Base-by-base conservation (phyloP, 371 early-diverging fungal genomes). In the Circinella minor region DNA sequence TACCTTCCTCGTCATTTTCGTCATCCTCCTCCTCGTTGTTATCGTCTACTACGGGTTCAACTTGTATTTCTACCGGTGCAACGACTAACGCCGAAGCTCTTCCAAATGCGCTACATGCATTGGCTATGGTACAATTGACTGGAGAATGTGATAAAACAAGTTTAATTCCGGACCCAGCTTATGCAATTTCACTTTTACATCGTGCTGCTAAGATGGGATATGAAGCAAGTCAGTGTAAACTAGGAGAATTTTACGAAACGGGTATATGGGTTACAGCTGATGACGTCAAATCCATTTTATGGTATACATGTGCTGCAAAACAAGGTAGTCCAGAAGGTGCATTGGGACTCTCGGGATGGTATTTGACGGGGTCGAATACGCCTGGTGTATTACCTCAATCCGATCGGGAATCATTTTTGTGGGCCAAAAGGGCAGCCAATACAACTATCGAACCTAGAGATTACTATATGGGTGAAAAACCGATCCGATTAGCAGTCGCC, bases 211-310 rank as follows among this genome's bases (percentile, higher is more conserved):
- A 92, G 69, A 85, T 95, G 39, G 94, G 95, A 15, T 96, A 98
- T 81, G 88, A 91, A 20, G 94, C 94, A 17, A 94, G 96, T 54
- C 96, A 95, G 76, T 92, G 91, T 75, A 93, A 93, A 60, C 86
- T 99, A 10, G 99, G 97, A 4, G 88, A 91, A 67, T 91, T 92
- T 67, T 97, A 96, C 77, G 98, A 99, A 80, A 91, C 94, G 67
- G 99, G 98, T 4, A 81, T 83, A 5, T 80, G 95, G 62, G 89
- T 87, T 0, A 91, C 93, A 54, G 81, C 91, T 2, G 95, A 98
- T 67, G 91, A 97, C 4, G 85, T 91, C 15, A 79, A 89, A 36
- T 96, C 96, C n/a, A 95, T 99, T 68, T 93, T 92, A 17, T 99
- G 98, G 97, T 98, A 98, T 82, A 92, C 96, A 34, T 86, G 86